phyloP scores from a whole-genome alignment of 78 protist species.

The Monocercomonoides exilis region DNA sequence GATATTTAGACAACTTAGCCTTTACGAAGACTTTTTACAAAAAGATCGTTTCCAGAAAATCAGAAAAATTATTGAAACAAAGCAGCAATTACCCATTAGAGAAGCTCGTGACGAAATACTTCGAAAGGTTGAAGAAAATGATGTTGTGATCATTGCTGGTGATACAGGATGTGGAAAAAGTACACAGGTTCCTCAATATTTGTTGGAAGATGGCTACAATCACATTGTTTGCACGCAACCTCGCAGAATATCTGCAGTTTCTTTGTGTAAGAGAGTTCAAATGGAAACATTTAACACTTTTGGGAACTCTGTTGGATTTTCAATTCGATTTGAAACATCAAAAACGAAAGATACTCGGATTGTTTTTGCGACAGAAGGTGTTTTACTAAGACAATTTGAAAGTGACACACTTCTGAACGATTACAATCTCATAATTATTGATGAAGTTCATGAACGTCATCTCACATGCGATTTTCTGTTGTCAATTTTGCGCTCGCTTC shows the following conservation, averaged over 20 bases:
- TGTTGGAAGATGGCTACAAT: slow-evolving; percentile 14
- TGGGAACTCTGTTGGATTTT: slow-evolving; percentile 1
- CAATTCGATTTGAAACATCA: slow-evolving; percentile 25
- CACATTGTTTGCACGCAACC: slow-evolving; percentile 31
- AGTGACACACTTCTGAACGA: slow-evolving; percentile 4
- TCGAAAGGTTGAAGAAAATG: background rate
- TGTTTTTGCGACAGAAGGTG: slow-evolving; percentile 29
- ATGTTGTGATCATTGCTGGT: slow-evolving; percentile 21
- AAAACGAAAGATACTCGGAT: slow-evolving; percentile 4
- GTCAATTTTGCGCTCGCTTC: background rate
- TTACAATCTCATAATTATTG: slow-evolving; percentile 20
- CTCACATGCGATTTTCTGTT: slow-evolving; percentile 27
- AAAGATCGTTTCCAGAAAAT: background rate
- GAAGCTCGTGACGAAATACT: background rate
- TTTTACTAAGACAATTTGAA: slow-evolving; percentile 20
- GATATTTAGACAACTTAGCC: background rate
- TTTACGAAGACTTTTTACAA: slow-evolving; percentile 1
- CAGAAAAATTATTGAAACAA: background rate
- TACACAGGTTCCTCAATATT: slow-evolving; percentile 31
- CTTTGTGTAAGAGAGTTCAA: slow-evolving; percentile 18
- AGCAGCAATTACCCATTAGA: slow-evolving; percentile 2
- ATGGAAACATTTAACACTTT: slow-evolving; percentile 16
- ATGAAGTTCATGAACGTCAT: slow-evolving; percentile 16
- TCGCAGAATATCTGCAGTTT: slow-evolving; percentile 19
- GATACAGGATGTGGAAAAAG: slow-evolving; percentile 32